These are phyloP conservation scores for Gamsiella multidivaricata DNA, from an alignment of 192 early-diverging fungal genomes.

Conservation along the genomic window DNA sequence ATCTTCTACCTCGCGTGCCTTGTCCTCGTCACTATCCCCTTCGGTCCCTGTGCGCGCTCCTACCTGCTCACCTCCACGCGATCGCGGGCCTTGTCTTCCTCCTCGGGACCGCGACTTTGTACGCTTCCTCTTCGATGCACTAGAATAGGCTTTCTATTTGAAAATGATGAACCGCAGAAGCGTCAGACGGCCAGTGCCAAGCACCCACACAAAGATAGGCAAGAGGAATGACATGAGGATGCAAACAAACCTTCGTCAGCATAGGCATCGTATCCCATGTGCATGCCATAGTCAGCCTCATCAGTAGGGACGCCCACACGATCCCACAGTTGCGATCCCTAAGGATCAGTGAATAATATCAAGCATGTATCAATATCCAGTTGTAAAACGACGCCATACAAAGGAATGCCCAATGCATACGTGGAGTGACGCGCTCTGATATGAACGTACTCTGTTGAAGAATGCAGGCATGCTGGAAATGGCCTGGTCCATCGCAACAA, in stretches of 20 bases:
- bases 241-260: conserved; percentile 42
- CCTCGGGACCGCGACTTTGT: too few species aligned
- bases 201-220: too few species aligned
- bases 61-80: too few species aligned
- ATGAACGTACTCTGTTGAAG: conserved; percentile 36
- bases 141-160: conserved; percentile 52
- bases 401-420: not conserved
- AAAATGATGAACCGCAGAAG: not conserved
- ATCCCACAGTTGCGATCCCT: conserved; percentile 24
- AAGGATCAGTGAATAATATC: not conserved
- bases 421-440: not conserved
- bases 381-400: too few species aligned
- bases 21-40: too few species aligned
- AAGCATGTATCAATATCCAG: too few species aligned
- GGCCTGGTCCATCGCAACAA: conserved; percentile 40
- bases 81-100: too few species aligned
- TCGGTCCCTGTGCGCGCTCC: too few species aligned
- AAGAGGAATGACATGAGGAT: not conserved
- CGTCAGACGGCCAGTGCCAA: not conserved
- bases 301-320: conserved; percentile 22
- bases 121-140: conserved; percentile 20
- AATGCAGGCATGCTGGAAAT: conserved; percentile 41
- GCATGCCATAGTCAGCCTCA: conserved; percentile 43
- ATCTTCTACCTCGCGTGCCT: too few species aligned
- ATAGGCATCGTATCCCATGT: conserved; percentile 39